A percentile compares a stretch with the other conserved stretches of the same genome.
phyloP scores from a whole-genome alignment of 2,329 filamentous ascomycete species.

The Aquanectria penicillioides region DNA sequence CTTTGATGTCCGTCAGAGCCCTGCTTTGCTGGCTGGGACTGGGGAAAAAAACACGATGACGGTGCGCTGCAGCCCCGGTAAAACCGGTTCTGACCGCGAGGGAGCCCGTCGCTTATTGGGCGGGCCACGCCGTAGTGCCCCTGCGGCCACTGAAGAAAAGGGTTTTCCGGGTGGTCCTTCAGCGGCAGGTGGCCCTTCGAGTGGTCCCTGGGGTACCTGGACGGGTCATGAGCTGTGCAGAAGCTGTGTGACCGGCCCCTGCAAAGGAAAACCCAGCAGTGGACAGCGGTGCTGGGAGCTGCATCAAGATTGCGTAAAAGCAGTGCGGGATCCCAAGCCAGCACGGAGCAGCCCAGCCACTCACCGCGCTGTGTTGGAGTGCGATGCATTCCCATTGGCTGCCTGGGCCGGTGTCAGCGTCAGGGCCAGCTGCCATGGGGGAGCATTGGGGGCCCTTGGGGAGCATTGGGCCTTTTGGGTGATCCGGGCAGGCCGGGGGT shows the following conservation, averaged over 20 bases:
- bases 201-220: background rate
- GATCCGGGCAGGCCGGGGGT: conserved; percentile 7
- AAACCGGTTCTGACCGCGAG: conserved; percentile 42
- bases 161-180: conserved; percentile 4
- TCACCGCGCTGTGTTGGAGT: conserved; percentile 28
- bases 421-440: conserved; percentile 18
- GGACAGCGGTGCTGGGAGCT: background rate
- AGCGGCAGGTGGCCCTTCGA: conserved; percentile 5
- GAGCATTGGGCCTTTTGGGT: conserved; percentile 1
- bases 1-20: conserved; percentile 39
- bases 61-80: conserved; percentile 34
- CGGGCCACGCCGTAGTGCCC: conserved; percentile 26
- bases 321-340: conserved; percentile 26
- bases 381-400: conserved; percentile 10
- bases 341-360: conserved; percentile 34
- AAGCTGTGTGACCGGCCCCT: conserved; percentile 14
- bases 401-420: background rate
- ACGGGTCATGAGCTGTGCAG: conserved; percentile 21
- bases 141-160: conserved; percentile 30
- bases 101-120: conserved; percentile 33
- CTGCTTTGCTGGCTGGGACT: conserved; percentile 16
- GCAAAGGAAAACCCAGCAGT: conserved; percentile 4
- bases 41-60: conserved; percentile 43
- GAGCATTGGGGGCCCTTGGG: conserved; percentile 1
- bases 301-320: conserved; percentile 16